These are phyloP conservation scores for Malus fusca DNA, from an alignment of 306 rosid species.

Conservation along the genomic window DNA sequence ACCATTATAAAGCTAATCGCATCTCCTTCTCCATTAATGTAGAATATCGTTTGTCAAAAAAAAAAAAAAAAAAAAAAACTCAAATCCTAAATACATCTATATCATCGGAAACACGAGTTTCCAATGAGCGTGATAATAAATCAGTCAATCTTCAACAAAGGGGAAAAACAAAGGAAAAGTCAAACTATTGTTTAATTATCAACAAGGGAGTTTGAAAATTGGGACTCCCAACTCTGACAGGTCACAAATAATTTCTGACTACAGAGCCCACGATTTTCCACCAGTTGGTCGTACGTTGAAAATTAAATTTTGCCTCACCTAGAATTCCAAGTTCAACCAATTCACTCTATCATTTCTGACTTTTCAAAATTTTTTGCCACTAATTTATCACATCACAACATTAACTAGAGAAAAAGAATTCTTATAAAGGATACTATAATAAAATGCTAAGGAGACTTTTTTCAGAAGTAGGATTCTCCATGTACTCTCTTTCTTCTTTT, in stretches of 20 bases:
- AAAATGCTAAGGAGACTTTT: too few species aligned
- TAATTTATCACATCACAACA: too few species aligned
- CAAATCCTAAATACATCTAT: background rate
- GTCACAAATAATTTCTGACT: background rate
- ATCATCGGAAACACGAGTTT: background rate
- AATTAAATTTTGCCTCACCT: background rate
- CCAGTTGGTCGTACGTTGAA: background rate
- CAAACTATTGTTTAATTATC: background rate
- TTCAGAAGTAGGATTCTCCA: too few species aligned
- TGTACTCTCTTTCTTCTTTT: accelerated
- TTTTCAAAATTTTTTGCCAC: too few species aligned
- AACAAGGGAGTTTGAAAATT: background rate
- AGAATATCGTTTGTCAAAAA: too few species aligned
- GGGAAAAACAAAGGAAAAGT: background rate
- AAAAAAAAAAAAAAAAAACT: too few species aligned
- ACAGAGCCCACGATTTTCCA: background rate
- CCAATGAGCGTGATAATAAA: too few species aligned
- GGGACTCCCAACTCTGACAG: background rate
- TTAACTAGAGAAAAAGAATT: too few species aligned
- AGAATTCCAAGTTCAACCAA: background rate
- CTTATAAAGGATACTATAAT: too few species aligned
- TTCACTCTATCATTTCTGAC: too few species aligned
- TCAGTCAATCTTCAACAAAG: background rate
- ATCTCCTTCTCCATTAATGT: too few species aligned
- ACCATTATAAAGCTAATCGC: accelerated